Percentiles rank a stretch among this genome's conserved stretches.
phyloP scores from a whole-genome alignment of 768 basidiomycete genomes.

The Trametes gibbosa region DNA sequence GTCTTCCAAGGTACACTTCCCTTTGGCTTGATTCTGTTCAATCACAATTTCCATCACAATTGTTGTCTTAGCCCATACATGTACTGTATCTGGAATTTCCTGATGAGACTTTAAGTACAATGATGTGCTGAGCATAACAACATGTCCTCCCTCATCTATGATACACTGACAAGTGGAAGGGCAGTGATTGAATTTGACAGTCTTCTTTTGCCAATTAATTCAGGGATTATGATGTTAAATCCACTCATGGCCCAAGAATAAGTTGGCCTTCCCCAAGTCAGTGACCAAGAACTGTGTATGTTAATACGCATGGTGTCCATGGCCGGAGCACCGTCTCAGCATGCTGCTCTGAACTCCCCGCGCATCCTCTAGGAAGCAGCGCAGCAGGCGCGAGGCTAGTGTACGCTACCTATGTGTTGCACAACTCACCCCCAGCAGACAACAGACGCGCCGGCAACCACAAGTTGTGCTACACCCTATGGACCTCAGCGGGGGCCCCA shows the following conservation, averaged over 20 bases:
- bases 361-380: too few relatives aligned
- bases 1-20: conserved; percentile 8
- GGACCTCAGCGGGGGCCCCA: too few relatives aligned
- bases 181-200: conserved; percentile 7
- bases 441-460: too few relatives aligned
- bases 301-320: too few relatives aligned
- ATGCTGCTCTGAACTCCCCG: too few relatives aligned
- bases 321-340: too few relatives aligned
- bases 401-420: too few relatives aligned
- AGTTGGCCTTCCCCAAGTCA: conserved; percentile 4
- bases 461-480: too few relatives aligned
- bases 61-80: not conserved
- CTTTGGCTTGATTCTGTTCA: not conserved
- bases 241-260: conserved; percentile 22
- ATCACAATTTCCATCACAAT: conserved; percentile 12
- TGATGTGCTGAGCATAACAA: conserved; percentile 2
- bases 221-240: conserved; percentile 20
- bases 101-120: not conserved
- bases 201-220: conserved; percentile 18
- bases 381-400: too few relatives aligned
- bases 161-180: not conserved
- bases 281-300: conserved; percentile 7
- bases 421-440: too few relatives aligned
- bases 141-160: not conserved
- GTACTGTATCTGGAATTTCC: not conserved